phyloP scores from a whole-genome alignment of 805 yeast species.

The Kluyveromyces lactis region DNA sequence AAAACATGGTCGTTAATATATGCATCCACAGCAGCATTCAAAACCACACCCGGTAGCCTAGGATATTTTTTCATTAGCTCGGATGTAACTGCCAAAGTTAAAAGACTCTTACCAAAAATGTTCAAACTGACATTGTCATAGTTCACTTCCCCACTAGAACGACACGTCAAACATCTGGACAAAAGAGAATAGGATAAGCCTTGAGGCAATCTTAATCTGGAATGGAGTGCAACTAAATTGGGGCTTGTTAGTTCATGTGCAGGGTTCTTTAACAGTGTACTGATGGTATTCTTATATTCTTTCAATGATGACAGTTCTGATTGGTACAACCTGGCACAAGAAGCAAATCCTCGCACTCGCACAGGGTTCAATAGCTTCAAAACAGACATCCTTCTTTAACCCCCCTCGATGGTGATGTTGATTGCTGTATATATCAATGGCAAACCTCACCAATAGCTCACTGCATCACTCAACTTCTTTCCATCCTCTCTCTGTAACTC shows the following conservation, averaged over 20 bases:
- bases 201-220: conserved; percentile 60
- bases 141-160: conserved; percentile 30
- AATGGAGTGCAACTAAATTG: conserved; percentile 67
- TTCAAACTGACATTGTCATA: conserved; percentile 71
- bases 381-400: not conserved
- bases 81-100: conserved; percentile 70
- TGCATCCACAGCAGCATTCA: conserved; percentile 68
- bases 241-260: conserved; percentile 49
- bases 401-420: too few species aligned
- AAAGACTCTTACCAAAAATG: conserved; percentile 71
- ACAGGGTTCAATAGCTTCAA: not conserved
- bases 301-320: conserved; percentile 1
- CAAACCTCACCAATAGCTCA: too few species aligned
- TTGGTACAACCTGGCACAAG: not conserved
- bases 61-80: conserved; percentile 72
- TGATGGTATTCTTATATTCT: conserved; percentile 13
- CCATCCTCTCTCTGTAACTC: too few species aligned
- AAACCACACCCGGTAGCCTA: conserved; percentile 74
- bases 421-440: too few species aligned
- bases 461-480: too few species aligned
- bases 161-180: conserved; percentile 72
- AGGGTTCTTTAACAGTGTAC: conserved; percentile 36
- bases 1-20: conserved; percentile 63
- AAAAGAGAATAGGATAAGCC: conserved; percentile 54
- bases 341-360: conserved; percentile 3